Percentiles rank a stretch among this genome's conserved stretches.
These are phyloP conservation scores for Cyclotella choctawhatcheeana DNA, from an alignment of 108 stramenopile species.

Conservation along the genomic window DNA sequence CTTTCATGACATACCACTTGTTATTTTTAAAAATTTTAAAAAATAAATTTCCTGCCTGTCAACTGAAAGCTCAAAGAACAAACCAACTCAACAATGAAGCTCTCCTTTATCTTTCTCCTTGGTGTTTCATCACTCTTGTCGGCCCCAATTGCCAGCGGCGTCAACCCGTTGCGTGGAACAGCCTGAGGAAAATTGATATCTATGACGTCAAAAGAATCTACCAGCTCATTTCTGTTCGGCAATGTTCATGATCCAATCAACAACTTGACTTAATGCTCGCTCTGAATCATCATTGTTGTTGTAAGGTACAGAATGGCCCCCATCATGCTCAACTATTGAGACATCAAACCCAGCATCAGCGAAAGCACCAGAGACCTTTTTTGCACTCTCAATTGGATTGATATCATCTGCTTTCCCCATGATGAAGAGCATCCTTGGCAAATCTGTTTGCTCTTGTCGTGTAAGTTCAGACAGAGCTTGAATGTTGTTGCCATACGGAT, in stretches of 20 bases:
- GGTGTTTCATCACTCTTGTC: too few relatives aligned
- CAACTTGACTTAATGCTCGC: constrained; percentile 35
- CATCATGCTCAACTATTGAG: constrained; percentile 57
- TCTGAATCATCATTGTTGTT: constrained; percentile 34
- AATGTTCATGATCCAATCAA: constrained; percentile 35
- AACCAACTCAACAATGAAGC: too few relatives aligned
- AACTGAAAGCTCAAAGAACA: too few relatives aligned
- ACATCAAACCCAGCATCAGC: constrained; percentile 54
- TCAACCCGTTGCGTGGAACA: too few relatives aligned
- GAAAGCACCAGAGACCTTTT: constrained; percentile 53
- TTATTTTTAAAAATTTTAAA: too few relatives aligned
- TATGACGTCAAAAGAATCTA: not conserved
- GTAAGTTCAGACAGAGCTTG: constrained; percentile 7
- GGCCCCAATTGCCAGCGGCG: too few relatives aligned
- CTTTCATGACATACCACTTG: too few relatives aligned
- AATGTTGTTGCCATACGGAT: constrained; percentile 54
- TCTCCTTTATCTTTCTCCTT: too few relatives aligned
- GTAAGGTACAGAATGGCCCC: constrained; percentile 75
- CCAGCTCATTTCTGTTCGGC: not conserved
- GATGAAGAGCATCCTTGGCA: constrained; percentile 56
- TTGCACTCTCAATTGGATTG: constrained; percentile 69
- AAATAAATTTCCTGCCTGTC: too few relatives aligned
- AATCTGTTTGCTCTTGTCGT: not conserved
- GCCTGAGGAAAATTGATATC: too few relatives aligned
- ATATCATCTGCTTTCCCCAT: constrained; percentile 71